phyloP scores from a whole-genome alignment of 768 basidiomycete genomes.

The Russula brevipes region DNA sequence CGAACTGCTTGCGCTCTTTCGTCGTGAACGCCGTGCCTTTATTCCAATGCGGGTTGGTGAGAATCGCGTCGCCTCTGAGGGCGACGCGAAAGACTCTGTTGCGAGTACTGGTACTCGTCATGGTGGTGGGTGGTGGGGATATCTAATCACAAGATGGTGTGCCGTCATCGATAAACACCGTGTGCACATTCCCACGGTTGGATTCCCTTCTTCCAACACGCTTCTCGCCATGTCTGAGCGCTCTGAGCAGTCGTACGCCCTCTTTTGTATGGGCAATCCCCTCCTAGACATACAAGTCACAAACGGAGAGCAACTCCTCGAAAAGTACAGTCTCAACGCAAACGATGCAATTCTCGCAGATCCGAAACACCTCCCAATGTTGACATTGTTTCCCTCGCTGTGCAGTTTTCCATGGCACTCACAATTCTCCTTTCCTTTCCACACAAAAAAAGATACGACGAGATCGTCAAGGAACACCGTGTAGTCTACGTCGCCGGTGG shows the following conservation, averaged over 20 bases:
- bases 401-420: neutral
- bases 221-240: constrained; percentile 37
- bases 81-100: constrained; percentile 38
- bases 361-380: constrained; percentile 86
- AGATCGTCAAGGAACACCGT: constrained; percentile 67
- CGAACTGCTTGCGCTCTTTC: constrained; percentile 65
- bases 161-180: neutral
- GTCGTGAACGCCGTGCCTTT: constrained; percentile 75
- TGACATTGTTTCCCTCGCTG: constrained; percentile 20
- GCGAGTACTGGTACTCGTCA: neutral
- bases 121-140: neutral
- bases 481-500: constrained; percentile 95
- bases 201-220: neutral
- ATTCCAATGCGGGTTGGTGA: constrained; percentile 65
- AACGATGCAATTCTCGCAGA: constrained; percentile 96
- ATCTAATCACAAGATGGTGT: neutral
- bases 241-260: constrained; percentile 45
- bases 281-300: constrained; percentile 93
- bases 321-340: constrained; percentile 86
- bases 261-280: constrained; percentile 95
- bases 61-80: constrained; percentile 55
- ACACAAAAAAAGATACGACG: constrained; percentile 64
- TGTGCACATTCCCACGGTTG: constrained; percentile 4
- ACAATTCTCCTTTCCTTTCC: neutral
- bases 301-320: constrained; percentile 74